Evolutionary conservation across 2,329 filamentous ascomycete genomes (phyloP).

Genomic region (Fusarium tjaetaba): DNA sequence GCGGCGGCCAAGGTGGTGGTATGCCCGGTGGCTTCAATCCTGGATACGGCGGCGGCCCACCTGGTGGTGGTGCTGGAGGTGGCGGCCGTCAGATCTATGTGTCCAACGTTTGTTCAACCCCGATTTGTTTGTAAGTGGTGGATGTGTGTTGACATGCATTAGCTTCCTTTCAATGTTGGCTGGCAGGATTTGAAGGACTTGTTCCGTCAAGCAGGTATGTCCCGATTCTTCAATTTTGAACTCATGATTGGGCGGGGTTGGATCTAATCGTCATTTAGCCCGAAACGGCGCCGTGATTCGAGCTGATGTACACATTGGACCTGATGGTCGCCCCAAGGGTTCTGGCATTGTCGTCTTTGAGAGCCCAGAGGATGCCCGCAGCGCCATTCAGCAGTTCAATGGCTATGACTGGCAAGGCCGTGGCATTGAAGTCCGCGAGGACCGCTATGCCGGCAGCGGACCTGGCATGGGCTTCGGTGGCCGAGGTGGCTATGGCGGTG

Average conservation of each 20-base stretch:
- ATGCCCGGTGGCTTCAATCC: slow-evolving; percentile 66
- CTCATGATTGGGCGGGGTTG: not conserved
- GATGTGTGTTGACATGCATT: slow-evolving; percentile 39
- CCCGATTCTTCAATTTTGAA: not conserved
- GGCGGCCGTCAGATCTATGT: slow-evolving; percentile 93
- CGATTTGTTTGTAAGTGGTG: slow-evolving; percentile 9
- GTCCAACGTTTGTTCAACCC: slow-evolving; percentile 84
- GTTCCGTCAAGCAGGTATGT: slow-evolving; percentile 96
- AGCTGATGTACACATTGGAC: slow-evolving; percentile 92
- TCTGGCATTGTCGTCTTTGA: slow-evolving; percentile 98
- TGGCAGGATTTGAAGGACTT: slow-evolving; percentile 99
- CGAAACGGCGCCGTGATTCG: slow-evolving; percentile 85
- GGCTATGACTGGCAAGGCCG: slow-evolving; percentile 99
- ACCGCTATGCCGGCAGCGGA: slow-evolving; percentile 83
- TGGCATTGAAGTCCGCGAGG: slow-evolving; percentile 91
- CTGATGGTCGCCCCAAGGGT: slow-evolving; percentile 93
- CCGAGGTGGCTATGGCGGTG: slow-evolving; percentile 68
- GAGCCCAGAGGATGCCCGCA: slow-evolving; percentile 91
- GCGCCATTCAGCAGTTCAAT: slow-evolving; percentile 97
- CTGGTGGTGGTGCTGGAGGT: slow-evolving; percentile 57
- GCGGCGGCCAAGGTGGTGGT: slow-evolving; percentile 57
- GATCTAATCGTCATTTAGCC: slow-evolving; percentile 44
- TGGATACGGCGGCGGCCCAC: slow-evolving; percentile 63
- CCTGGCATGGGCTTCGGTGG: slow-evolving; percentile 62
- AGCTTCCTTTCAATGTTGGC: slow-evolving; percentile 97